phyloP scores from a whole-genome alignment of 345 rosid species.

The Viola odorata region DNA sequence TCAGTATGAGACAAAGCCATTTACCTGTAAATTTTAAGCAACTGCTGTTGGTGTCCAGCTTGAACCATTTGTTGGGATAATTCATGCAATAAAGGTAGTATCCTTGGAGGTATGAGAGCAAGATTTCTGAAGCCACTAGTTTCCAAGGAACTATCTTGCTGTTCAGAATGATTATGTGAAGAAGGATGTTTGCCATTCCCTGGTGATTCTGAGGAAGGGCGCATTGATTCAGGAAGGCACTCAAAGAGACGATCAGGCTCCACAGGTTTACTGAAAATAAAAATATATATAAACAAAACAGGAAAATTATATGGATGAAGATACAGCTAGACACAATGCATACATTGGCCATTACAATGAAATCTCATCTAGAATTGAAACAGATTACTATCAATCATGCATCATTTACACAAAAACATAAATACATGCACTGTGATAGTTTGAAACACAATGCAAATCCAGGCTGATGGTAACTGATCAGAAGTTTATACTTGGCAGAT shows the following conservation, averaged over 20 bases:
- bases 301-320: constrained; percentile 5
- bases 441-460: neutral
- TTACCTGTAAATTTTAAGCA: constrained; percentile 72
- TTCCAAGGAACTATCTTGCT: constrained; percentile 49
- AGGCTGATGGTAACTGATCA: neutral
- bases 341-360: constrained; percentile 2
- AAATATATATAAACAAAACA: constrained; percentile 11
- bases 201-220: constrained; percentile 69
- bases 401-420: neutral
- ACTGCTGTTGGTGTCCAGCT: constrained; percentile 78
- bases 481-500: neutral
- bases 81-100: constrained; percentile 86
- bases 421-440: neutral
- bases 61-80: constrained; percentile 87
- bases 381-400: constrained; percentile 6
- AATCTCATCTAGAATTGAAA: constrained; percentile 4
- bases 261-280: constrained; percentile 70
- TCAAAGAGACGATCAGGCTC: constrained; percentile 96
- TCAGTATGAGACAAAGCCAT: constrained; percentile 8
- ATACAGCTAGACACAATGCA: constrained; percentile 2
- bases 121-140: constrained; percentile 68
- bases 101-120: constrained; percentile 76
- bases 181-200: constrained; percentile 35
- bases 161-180: constrained; percentile 42
- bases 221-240: constrained; percentile 86